phyloP scores from a whole-genome alignment of 345 rosid genomes.

The Syzygium aqueum region DNA sequence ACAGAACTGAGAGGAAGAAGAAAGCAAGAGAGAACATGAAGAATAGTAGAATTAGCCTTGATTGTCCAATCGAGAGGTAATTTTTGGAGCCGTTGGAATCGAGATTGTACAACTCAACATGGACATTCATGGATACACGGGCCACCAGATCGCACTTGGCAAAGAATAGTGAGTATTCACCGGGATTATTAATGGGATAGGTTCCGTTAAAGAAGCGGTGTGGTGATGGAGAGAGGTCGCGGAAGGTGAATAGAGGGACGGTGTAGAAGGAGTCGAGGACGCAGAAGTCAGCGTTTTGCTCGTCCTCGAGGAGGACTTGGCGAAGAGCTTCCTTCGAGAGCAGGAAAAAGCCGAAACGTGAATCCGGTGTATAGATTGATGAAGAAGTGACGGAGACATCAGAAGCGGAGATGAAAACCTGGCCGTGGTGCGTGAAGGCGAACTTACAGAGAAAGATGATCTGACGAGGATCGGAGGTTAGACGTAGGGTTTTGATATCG shows the following conservation, averaged over 20 bases:
- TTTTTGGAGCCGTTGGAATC: slow-evolving; percentile 47
- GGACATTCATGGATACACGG: slow-evolving; percentile 62
- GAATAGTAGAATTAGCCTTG: slow-evolving; percentile 55
- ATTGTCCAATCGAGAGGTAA: slow-evolving; percentile 61
- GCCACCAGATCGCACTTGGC: slow-evolving; percentile 73
- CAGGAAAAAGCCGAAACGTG: slow-evolving; percentile 78
- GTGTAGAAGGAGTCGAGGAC: slow-evolving; percentile 30
- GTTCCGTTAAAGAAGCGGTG: slow-evolving; percentile 56
- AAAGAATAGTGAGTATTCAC: slow-evolving; percentile 76
- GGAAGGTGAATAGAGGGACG: slow-evolving; percentile 26
- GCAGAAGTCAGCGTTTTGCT: slow-evolving; percentile 64
- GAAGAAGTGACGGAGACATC: slow-evolving; percentile 42
- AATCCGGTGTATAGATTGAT: slow-evolving; percentile 42
- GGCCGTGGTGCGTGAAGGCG: too few species aligned
- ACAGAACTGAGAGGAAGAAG: slow-evolving; percentile 32
- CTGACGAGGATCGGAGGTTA: slow-evolving; percentile 25
- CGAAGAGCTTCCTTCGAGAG: slow-evolving; percentile 75
- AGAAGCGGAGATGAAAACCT: slow-evolving; percentile 13
- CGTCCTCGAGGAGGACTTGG: slow-evolving; percentile 72
- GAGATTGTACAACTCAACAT: slow-evolving; percentile 53
- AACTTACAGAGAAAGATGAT: too few species aligned
- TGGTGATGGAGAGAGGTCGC: slow-evolving; percentile 67
- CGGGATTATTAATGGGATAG: slow-evolving; percentile 35
- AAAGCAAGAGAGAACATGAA: slow-evolving; percentile 44
- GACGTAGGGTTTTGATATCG: slow-evolving; percentile 39